Base-by-base conservation (phyloP, 1,284 basidiomycete genomes). In the Mycena sp. region DNA sequence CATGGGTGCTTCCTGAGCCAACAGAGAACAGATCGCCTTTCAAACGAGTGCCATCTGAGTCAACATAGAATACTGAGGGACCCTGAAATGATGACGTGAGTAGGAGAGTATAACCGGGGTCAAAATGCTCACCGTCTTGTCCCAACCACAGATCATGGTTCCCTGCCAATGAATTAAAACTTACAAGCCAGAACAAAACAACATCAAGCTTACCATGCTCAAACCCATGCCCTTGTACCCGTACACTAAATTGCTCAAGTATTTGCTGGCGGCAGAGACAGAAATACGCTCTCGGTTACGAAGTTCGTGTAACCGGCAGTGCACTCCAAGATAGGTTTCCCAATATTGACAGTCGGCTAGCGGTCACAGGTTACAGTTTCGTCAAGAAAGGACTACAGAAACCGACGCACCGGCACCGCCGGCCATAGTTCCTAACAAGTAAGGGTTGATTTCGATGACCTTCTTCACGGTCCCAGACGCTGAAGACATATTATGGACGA, bases 91-190 rank as follows among this genome's bases (percentile, higher is more conserved):
- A 30, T 55, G 32, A 7, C 50, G 67, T 17, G 14, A 37, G 50
- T 45, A 25, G 57, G 25, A 44, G 37, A 37, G 44, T 9, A 7
- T 41, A 14, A 50, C 29, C 16, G 26, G 38, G 26, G 40, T 41
- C 30, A 79, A 6, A 10, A 9, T 46, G 35, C 90, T 70, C 68
- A 93, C 93, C 11, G 97, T 98, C 85, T 99, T 99, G 81, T 99
- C 98, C 96, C 97, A 99, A 28, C 98, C 98, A 73, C 96, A 99
- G 69, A 99, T 98, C 98, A 99, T 99, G 2, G 98, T 99, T 61
- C 98, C 98, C 94, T 95, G 68, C 11, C 57, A 50, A 48, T 35
- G n/a, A n/a, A 14, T 50, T 49, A 44, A 29, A 29, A 53, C 50
- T 37, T 29, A 21, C 6, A 35, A 0, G 21, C 14, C 11, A 14